Base-by-base conservation (phyloP, 495 filamentous ascomycete species). In the Aspergillus sparsus region DNA sequence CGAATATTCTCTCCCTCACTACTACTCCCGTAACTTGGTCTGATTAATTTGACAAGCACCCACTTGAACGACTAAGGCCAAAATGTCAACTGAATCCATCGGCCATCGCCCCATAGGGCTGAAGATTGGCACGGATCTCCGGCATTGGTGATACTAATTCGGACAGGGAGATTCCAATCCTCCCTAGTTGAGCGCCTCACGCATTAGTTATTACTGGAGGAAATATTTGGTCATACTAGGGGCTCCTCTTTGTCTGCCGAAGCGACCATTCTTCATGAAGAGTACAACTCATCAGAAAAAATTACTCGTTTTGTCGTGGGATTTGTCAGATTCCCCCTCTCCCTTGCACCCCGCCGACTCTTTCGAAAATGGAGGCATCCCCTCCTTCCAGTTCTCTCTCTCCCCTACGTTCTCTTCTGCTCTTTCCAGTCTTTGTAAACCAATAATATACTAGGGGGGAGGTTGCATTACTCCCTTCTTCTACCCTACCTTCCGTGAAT, bases 61-160 rank as follows among this genome's bases (percentile, higher is more conserved):
- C 49, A 35, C 5, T 6, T 5, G 3, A 15, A 34, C 49, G 31
- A 41, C 53, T 46, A 7, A 36, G 31, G 11, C 57, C 36, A 44
- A 36, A 53, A 5, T 33, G 49, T 10, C 37, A 53, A 42, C 21
- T 53, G 45, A n/a, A n/a, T 18, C 15, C 4, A 18, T 47, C n/a
- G 15, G 45, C 52, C 36, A 35, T 27, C 21, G 65, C 66, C 62
- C 27, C 61, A 57, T 68, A 68, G 66, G 66, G 66, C 66, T 68
- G 66, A 65, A 49, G 53, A 36, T 44, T 54, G 36, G 21, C 50
- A 31, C 44, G 55, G 33, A 27, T 53, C 34, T 55, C 27, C 7
- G 7, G 35, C 8, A 41, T 41, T 9, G 15, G 34, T 15, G 42
- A 32, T 10, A 49, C 34, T 12, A 57, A 18, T 34, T 1, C 21